Percentiles rank a stretch among this genome's conserved stretches.
phyloP scores from a whole-genome alignment of 148 eudicot genomes.

The Selenicereus undatus region DNA sequence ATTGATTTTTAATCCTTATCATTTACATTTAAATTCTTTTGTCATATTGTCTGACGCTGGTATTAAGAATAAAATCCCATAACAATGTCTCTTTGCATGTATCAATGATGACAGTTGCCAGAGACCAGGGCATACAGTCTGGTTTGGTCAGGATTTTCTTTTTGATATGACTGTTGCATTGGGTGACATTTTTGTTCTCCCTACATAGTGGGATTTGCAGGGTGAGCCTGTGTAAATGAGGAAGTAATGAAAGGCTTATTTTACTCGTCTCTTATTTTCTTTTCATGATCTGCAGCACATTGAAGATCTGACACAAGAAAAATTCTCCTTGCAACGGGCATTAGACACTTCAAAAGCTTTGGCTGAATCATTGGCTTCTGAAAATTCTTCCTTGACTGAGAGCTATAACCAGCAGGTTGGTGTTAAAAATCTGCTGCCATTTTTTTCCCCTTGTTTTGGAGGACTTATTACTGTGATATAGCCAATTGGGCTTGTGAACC shows the following conservation, averaged over 20 bases:
- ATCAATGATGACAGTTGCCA: neutral
- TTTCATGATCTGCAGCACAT: constrained; percentile 61
- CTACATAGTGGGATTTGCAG: neutral
- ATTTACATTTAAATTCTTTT: neutral
- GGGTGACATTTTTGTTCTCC: neutral
- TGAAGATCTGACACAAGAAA: constrained; percentile 97
- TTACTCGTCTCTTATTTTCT: constrained; percentile 3
- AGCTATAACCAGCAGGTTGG: constrained; percentile 95
- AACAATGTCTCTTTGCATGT: neutral
- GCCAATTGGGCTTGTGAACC: neutral
- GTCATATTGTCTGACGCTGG: neutral
- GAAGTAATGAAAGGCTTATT: neutral
- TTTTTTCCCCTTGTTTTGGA: neutral
- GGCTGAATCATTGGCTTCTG: constrained; percentile 87
- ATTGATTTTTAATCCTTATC: neutral
- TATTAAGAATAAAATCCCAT: neutral
- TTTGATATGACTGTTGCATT: neutral
- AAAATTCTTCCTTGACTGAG: constrained; percentile 89
- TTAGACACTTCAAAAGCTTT: constrained; percentile 82
- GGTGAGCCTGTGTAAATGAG: neutral
- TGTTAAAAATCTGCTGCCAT: neutral
- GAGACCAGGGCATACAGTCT: neutral
- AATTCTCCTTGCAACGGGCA: constrained; percentile 92
- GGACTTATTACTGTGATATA: neutral
- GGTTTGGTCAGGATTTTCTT: neutral